phyloP scores from a whole-genome alignment of 805 yeast species.

The Kodamaea sagamina region DNA sequence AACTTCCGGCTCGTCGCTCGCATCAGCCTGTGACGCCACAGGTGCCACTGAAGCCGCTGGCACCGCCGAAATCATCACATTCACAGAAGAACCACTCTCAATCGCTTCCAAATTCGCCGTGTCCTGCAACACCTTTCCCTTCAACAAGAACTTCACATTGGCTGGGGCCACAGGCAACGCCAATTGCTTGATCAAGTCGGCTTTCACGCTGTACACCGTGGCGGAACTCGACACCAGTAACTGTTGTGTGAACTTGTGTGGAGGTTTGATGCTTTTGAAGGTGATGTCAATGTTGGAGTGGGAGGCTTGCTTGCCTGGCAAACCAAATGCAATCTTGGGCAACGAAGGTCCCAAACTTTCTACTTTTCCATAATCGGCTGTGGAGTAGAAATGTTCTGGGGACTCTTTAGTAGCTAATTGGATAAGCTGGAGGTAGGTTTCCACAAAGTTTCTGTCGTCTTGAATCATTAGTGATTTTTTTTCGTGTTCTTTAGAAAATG shows the following conservation, averaged over 20 bases:
- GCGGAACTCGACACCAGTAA: conserved; percentile 28
- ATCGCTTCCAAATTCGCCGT: conserved; percentile 37
- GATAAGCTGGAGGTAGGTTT: conserved; percentile 51
- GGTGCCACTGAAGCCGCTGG: background rate
- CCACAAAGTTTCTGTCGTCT: conserved; percentile 47
- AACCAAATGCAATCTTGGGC: conserved; percentile 44
- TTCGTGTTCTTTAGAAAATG: conserved; percentile 1
- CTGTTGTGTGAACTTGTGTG: conserved; percentile 53
- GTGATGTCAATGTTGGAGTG: conserved; percentile 22
- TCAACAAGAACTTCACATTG: conserved; percentile 54
- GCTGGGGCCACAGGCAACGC: conserved; percentile 32
- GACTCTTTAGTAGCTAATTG: conserved; percentile 43
- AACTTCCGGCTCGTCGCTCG: conserved; percentile 14
- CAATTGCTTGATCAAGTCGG: conserved; percentile 30
- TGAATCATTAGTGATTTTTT: conserved; percentile 8
- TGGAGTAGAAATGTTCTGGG: conserved; percentile 32
- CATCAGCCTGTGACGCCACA: background rate
- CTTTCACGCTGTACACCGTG: conserved; percentile 42
- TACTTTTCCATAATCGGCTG: conserved; percentile 31
- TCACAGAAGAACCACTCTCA: conserved; percentile 6
- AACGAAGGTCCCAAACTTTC: conserved; percentile 48
- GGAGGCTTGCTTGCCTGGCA: conserved; percentile 22
- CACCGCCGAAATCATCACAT: conserved; percentile 11
- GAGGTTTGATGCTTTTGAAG: conserved; percentile 71
- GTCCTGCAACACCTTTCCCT: conserved; percentile 65